phyloP scores from a whole-genome alignment of 495 filamentous ascomycete species.

The Neurospora hispaniola region DNA sequence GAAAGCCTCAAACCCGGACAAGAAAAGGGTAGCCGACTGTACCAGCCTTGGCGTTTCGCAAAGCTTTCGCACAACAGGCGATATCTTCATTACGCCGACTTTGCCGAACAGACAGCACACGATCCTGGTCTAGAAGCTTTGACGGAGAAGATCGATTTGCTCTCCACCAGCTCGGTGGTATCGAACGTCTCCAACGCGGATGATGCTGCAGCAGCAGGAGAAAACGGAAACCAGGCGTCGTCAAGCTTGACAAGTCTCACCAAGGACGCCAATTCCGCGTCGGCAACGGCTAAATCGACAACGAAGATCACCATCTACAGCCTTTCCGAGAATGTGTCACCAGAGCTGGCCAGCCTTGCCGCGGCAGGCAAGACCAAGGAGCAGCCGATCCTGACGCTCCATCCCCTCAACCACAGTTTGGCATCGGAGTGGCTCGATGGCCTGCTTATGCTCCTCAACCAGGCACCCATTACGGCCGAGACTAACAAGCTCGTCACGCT shows the following conservation, averaged over 20 bases:
- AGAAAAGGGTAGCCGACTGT: conserved; percentile 14
- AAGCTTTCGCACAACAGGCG: conserved; percentile 86
- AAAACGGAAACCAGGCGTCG: conserved; percentile 2
- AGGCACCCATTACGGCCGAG: conserved; percentile 93
- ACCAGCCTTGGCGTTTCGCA: conserved; percentile 62
- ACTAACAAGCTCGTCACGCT: conserved; percentile 79
- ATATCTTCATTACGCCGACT: conserved; percentile 87
- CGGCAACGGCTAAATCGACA: conserved; percentile 34
- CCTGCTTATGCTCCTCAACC: conserved; percentile 85
- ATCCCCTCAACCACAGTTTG: conserved; percentile 67
- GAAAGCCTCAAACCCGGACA: conserved; percentile 12
- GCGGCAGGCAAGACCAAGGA: conserved; percentile 28
- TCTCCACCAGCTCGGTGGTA: conserved; percentile 81
- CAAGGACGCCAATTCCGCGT: conserved; percentile 11
- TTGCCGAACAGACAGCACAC: conserved; percentile 49
- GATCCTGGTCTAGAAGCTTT: conserved; percentile 67
- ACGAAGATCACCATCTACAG: conserved; percentile 92
- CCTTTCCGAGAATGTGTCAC: conserved; percentile 31
- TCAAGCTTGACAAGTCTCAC: conserved; percentile 23
- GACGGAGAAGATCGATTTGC: conserved; percentile 77
- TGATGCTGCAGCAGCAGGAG: conserved; percentile 16
- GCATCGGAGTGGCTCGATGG: conserved; percentile 98
- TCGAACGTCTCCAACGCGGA: conserved; percentile 71
- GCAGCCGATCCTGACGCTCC: conserved; percentile 63
- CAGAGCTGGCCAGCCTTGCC: neutral